Evolutionary conservation across 2,329 filamentous ascomycete genomes (phyloP), one percentile per base, ranked within the genome.

Genomic region (Ilyonectria sp.): DNA sequence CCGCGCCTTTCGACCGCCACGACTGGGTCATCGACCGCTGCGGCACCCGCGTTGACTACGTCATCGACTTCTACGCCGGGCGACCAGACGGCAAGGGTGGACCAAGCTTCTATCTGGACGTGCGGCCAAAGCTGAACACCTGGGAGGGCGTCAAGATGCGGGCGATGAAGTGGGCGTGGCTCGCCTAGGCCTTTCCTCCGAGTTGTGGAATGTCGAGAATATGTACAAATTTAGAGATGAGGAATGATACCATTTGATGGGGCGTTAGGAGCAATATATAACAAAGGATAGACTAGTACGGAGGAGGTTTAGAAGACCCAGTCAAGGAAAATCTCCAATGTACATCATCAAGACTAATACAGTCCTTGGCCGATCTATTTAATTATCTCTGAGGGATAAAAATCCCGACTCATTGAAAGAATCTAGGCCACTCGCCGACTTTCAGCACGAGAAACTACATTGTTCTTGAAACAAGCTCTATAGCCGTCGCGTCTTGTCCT

Each of bases 11-110:
- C 81, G 96, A 99, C 82, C 87, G 96, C 31, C 96, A 99, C 80
- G 96, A 99, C 81, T 99, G 96, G 96, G 91, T 98, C 26, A 92
- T 99, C 40, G 95, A 99, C 82, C 87, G 96, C 58, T 98, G 96
- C 78, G 95, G 93, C 33, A 92, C 86, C 21, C 90, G 89, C 76
- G 84, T 99, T 55, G 96, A 98, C 76, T 99, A 99, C 79, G 92
- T 99, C 44, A 99, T 99, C 80, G 96, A 99, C 82, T 99, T 99
- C 76, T 99, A 99, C 79, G 91, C 94, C 6, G 96, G 96, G 0
- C 84, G 87, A 6, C 81, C 82, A 3, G 79, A 78, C 21, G 77
- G 76, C 29, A 77, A 78, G 33, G 78, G 80, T 2, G 81, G 78
- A 0, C 82, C 85, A 6, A 91, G 89, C 71, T 92, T 93, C 77